Conservation (phyloP, 1,284 basidiomycete species). For the Apiotrichum laibachii region DNA sequence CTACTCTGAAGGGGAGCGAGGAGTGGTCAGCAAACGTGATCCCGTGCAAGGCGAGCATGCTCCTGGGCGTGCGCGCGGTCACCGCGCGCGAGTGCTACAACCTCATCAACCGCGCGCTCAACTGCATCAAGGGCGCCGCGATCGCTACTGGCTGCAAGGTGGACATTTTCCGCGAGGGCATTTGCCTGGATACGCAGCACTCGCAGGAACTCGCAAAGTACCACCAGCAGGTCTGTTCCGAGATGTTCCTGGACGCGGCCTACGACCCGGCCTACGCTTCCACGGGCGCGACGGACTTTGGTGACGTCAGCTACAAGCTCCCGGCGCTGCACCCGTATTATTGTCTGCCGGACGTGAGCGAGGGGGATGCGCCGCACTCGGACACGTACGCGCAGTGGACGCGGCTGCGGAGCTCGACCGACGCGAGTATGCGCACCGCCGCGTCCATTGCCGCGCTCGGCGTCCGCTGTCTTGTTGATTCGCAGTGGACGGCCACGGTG, state of each 20-base stretch:
- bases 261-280: not conserved
- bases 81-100: conserved; percentile 29
- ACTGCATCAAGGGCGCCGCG: conserved; percentile 47
- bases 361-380: conserved; percentile 8
- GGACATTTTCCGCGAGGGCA: conserved; percentile 33
- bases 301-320: conserved; percentile 6
- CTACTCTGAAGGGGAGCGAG: conserved; percentile 40
- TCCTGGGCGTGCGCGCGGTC: conserved; percentile 37
- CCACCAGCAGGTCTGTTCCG: conserved; percentile 10
- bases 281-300: conserved; percentile 4
- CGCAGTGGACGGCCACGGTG: conserved; percentile 3
- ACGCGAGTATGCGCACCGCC: conserved; percentile 6
- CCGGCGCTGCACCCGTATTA: conserved; percentile 13
- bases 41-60: conserved; percentile 31
- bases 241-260: not conserved
- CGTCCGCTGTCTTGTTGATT: conserved; percentile 2
- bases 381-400: conserved; percentile 14
- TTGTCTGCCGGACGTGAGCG: conserved; percentile 6
- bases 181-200: conserved; percentile 45
- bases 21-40: conserved; percentile 43
- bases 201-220: conserved; percentile 24
- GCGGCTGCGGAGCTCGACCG: not conserved
- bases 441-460: conserved; percentile 9
- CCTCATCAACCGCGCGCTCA: conserved; percentile 36
- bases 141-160: conserved; percentile 46